Base-by-base conservation (phyloP, 352 stramenopile genomes). In the Globisporangium spiculum region DNA sequence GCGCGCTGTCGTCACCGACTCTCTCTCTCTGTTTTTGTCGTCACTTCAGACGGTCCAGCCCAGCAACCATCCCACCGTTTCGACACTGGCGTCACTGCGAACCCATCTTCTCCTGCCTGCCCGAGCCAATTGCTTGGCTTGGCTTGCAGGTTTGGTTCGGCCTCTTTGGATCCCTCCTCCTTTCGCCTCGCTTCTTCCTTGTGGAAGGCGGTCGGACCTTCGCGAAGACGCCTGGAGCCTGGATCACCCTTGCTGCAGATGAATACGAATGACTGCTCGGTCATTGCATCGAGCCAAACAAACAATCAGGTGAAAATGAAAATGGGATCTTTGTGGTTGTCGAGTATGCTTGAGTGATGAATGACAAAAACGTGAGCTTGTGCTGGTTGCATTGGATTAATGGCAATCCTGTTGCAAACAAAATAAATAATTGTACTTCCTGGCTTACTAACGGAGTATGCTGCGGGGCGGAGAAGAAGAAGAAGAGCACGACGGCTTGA, bases 21-120 rank as follows among this genome's bases (percentile, higher is more conserved):
- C 41, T 48, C 16, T 52, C 18, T 14, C 4, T 10, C n/a, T 22
- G 16, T 52, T 20, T 52, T 10, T 52, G n/a, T 55, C 48, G 48
- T 55, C 48, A 30, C 48, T 55, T 55, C 24, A 36, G 52, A 58
- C 52, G 24, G n/a, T 58, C 52, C 52, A 58, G 48, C 22, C 48
- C 48, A 30, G 18, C 5, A 24, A 55, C 44, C n/a, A 48, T 55
- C 48, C 48, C 48, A 54, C 48, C 50, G 9, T 56, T 27, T 56
- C 50, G 50, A 7, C 50, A 8, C 50, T 56, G 50, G 24, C 50
- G 50, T 58, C 52, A 58, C 52, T 58, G 22, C 24, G n/a, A 30
- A 56, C 50, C 44, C 44, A 52, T 52, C 44, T 52, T 52, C 44
- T 22, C 44, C 0, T 52, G 27, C 27, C 27, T 30, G 27, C 3